A percentile compares a stretch with the other conserved stretches of the same genome.
These are phyloP conservation scores for Phoma herbarum DNA, from an alignment of 2,329 filamentous ascomycete genomes.

Conservation along the genomic window DNA sequence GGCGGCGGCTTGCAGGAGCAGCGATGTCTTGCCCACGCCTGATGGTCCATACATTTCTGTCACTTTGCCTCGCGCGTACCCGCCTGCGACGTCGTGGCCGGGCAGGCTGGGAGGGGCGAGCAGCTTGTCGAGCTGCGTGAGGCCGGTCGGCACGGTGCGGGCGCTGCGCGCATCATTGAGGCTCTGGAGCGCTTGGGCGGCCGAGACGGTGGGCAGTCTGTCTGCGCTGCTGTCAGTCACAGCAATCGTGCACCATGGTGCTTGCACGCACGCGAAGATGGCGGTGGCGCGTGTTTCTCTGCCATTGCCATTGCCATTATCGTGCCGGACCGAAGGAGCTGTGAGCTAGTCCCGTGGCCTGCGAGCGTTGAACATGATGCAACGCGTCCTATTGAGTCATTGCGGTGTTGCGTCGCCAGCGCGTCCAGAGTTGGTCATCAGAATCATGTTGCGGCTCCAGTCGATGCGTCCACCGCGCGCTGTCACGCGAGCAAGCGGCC, in stretches of 20 bases:
- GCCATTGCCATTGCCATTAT: too few relatives aligned
- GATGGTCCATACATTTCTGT: slow-evolving; percentile 90
- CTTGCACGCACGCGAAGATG: slow-evolving; percentile 51
- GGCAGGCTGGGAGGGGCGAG: slow-evolving; percentile 42
- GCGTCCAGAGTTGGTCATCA: slow-evolving; percentile 1
- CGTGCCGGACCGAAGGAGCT: neutral
- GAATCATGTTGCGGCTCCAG: slow-evolving; percentile 15
- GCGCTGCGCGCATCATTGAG: slow-evolving; percentile 62
- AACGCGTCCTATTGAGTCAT: slow-evolving; percentile 19
- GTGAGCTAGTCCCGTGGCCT: slow-evolving; percentile 33
- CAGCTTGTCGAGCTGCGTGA: slow-evolving; percentile 58
- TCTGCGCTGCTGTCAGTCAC: slow-evolving; percentile 59
- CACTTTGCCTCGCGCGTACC: slow-evolving; percentile 78
- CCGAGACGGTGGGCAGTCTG: slow-evolving; percentile 78
- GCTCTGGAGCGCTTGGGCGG: slow-evolving; percentile 73
- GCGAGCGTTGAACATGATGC: slow-evolving; percentile 27
- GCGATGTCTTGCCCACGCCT: slow-evolving; percentile 82
- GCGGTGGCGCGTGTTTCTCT: slow-evolving; percentile 42
- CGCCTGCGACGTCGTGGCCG: slow-evolving; percentile 50
- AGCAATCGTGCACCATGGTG: neutral
- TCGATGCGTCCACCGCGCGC: slow-evolving; percentile 28
- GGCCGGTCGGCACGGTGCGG: slow-evolving; percentile 58
- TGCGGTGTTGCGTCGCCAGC: neutral
- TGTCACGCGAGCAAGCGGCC: slow-evolving; percentile 30
- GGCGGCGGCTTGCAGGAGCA: slow-evolving; percentile 76